Evolutionary conservation across 2,329 filamentous ascomycete species (phyloP), one percentile per base, ranked within the genome.

Genomic region (Fusarium vanettenii): DNA sequence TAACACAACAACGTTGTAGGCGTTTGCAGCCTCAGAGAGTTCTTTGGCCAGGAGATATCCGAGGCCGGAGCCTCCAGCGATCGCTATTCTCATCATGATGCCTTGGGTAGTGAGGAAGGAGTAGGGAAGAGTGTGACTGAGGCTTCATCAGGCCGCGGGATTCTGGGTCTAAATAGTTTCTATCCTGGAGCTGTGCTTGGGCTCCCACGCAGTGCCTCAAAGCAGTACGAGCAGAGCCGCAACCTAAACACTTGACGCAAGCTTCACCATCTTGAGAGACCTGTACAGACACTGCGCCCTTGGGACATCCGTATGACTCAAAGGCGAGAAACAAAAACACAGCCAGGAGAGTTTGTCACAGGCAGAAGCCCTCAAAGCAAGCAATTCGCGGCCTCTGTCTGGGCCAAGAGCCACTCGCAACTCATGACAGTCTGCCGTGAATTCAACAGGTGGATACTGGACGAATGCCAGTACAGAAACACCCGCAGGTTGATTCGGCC

Each of bases 1-100:
- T 33, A 95, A 83, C n/a, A 95, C 87, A 62, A 95, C 86, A 52
- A 94, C 87, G 60, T 91, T 89, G 81, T 95, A 91, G 56, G 89
- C 90, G 39, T 90, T 93, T 62, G 78, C 78, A 48, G 83, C 81
- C 66, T 90, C 86, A 33, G 89, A 87, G 35, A 95, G 87, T 77
- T 89, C 87, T 66, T 89, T 86, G 52, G 85, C 82, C 31, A 88
- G 80, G 69, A 87, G 74, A 72, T 82, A 83, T 67, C 86, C 85
- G 60, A 88, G 81, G 62, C 85, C 86, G 56, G 84, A 82, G 64
- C 83, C 86, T 41, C 86, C 86, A 63, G 85, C 86, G 69, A 88
- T 83, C 68, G 85, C 86, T 67, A 88, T 86, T 71, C 86, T 85
- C 85, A 87, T 87, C 82, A 85, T 87, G 70, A n/a, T 72, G 48